Conservation (phyloP, 23 red algal genomes). For the Pyropia yezoensis region DNA sequence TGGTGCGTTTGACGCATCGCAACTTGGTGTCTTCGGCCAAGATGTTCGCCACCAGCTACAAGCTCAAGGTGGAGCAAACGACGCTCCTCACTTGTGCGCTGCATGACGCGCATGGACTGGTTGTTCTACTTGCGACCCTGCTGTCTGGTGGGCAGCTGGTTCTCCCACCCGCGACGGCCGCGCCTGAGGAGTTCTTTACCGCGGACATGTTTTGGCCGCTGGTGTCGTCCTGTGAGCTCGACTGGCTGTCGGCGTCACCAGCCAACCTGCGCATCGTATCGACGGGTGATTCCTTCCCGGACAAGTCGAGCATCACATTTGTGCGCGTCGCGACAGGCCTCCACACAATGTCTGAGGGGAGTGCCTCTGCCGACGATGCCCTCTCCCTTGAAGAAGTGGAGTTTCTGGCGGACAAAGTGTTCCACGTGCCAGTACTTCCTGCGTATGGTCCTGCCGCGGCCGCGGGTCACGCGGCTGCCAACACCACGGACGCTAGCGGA, state of each 20-base stretch:
- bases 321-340: constrained; percentile 20
- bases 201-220: constrained; percentile 9
- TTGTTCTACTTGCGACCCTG: constrained; percentile 48
- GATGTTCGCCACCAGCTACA: constrained; percentile 51
- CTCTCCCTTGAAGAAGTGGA: no score
- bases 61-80: constrained; percentile 30
- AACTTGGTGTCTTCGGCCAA: constrained; percentile 40
- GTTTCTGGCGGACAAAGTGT: background rate
- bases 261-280: constrained; percentile 42
- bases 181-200: background rate
- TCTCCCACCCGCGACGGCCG: constrained; percentile 1
- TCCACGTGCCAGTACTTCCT: background rate
- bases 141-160: constrained; percentile 51
- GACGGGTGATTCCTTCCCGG: constrained; percentile 5
- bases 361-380: no score
- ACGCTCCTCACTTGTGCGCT: constrained; percentile 44
- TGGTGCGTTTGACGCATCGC: constrained; percentile 42
- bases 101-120: constrained; percentile 55
- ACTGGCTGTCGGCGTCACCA: constrained; percentile 39
- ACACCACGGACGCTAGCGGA: background rate
- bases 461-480: background rate
- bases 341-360: constrained; percentile 1
- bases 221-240: constrained; percentile 17
- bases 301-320: constrained; percentile 18
- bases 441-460: background rate